These are phyloP conservation scores for Digitaria exilis DNA, from an alignment of 202 grass and related monocot species.

Conservation along the genomic window DNA sequence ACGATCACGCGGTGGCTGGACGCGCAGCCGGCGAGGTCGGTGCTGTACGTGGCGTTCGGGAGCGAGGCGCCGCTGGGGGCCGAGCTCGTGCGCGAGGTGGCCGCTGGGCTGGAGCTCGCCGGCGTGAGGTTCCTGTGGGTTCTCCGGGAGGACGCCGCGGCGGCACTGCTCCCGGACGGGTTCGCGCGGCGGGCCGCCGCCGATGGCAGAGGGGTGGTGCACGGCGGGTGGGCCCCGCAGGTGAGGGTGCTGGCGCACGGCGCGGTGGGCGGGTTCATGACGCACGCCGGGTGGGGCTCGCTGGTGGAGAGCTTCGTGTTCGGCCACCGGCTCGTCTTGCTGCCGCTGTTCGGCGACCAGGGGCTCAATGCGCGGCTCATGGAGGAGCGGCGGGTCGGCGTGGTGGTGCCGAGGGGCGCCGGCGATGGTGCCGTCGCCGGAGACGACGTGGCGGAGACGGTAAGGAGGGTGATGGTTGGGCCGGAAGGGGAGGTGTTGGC, in stretches of 20 bases:
- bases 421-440: neutral
- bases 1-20: slow-evolving; percentile 47
- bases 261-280: slow-evolving; percentile 34
- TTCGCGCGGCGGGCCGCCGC: slow-evolving; percentile 28
- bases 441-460: neutral
- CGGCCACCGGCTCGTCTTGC: slow-evolving; percentile 6
- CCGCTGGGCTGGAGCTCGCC: slow-evolving; percentile 46
- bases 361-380: slow-evolving; percentile 3
- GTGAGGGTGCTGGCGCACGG: slow-evolving; percentile 35
- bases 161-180: slow-evolving; percentile 28
- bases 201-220: neutral
- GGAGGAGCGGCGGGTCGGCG: neutral
- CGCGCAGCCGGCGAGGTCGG: slow-evolving; percentile 23
- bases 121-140: neutral
- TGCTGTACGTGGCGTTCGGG: slow-evolving; percentile 56
- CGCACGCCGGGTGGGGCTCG: neutral
- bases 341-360: slow-evolving; percentile 21
- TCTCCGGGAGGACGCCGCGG: neutral
- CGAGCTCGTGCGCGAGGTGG: slow-evolving; percentile 23
- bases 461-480: neutral
- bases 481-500: neutral
- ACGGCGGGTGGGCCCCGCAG: slow-evolving; percentile 55
- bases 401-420: neutral
- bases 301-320: slow-evolving; percentile 28
- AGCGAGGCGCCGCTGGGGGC: slow-evolving; percentile 31